Base-by-base conservation (phyloP, 78 protist species). In the Polysphondylium violaceum region DNA sequence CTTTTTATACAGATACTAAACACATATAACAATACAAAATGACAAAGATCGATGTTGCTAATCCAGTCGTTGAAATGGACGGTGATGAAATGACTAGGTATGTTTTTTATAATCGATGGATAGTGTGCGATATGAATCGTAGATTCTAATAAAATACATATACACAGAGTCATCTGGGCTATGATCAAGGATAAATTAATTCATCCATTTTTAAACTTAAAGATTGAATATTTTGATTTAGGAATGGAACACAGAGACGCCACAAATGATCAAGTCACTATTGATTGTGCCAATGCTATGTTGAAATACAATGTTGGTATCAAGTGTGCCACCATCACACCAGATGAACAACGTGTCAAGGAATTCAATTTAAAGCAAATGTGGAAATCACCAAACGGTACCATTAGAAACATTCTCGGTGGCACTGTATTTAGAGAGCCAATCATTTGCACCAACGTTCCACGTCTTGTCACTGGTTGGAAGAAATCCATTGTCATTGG, bases 361-460 rank as follows among this genome's bases (percentile, higher is more conserved):
- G 98, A 95, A 61, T 95, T 86, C 91, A 43, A 67, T 27, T 86
- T 98, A 59, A 95, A 94, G 88, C 65, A 95, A 76, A 96, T 96
- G 98, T 98, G 97, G 97, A 95, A 88, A 77, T 86, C 95, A 25
- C 99, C 99, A 74, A 98, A 98, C 89, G 99, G 99, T 36, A 98
- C 99, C 61, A 98, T 98, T 91, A 88, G 99, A 29, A 98, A 98
- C 92, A 98, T 95, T 12, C 76, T 98, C 47, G 97, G 96, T 2
- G 99, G 99, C 35, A 97, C 99, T n/a, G 97, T 98, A 40, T 98
- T 98, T 97, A 95, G 99, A 36, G 99, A 97, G 87, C 99, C 99
- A 56, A 98, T 98, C 81, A 40, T 97, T 60, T 63, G 77, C 92
- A 53, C 58, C 59, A 97, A 97, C 94, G 76, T 98, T 41, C 98